phyloP scores from a whole-genome alignment of 495 filamentous ascomycete genomes.

The Pseudevernia furfuracea region DNA sequence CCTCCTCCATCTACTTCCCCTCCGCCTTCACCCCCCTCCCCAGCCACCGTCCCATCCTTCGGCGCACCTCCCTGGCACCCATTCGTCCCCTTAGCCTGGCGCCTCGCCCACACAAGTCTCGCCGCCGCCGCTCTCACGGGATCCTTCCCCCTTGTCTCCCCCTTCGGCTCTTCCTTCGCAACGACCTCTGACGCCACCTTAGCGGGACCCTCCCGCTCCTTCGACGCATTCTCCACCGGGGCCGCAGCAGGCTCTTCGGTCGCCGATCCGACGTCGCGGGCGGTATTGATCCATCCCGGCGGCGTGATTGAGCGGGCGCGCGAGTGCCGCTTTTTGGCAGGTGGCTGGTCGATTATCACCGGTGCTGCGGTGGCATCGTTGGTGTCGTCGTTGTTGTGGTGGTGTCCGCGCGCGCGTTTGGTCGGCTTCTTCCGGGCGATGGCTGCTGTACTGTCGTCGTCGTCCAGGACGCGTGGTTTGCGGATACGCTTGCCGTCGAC shows the following conservation, averaged over 20 bases:
- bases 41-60: not conserved
- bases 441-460: not conserved
- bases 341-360: not conserved
- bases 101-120: conserved; percentile 18
- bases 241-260: not conserved
- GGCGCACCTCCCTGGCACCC: conserved; percentile 12
- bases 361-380: not conserved
- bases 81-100: conserved; percentile 15
- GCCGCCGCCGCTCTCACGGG: conserved; percentile 43
- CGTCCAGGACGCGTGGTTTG: conserved; percentile 26
- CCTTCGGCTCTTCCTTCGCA: conserved; percentile 23
- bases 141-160: conserved; percentile 44
- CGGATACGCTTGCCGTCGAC: conserved; percentile 22
- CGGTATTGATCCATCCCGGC: not conserved
- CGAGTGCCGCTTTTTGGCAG: not conserved
- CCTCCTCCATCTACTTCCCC: not conserved
- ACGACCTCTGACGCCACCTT: conserved; percentile 34
- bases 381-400: too few relatives aligned
- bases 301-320: not conserved
- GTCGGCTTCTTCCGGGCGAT: not conserved
- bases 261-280: not conserved
- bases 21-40: not conserved
- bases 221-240: not conserved
- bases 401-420: not conserved
- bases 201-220: not conserved